These are phyloP conservation scores for Camillea tinctor DNA, from an alignment of 2,329 filamentous ascomycete genomes.

Conservation along the genomic window DNA sequence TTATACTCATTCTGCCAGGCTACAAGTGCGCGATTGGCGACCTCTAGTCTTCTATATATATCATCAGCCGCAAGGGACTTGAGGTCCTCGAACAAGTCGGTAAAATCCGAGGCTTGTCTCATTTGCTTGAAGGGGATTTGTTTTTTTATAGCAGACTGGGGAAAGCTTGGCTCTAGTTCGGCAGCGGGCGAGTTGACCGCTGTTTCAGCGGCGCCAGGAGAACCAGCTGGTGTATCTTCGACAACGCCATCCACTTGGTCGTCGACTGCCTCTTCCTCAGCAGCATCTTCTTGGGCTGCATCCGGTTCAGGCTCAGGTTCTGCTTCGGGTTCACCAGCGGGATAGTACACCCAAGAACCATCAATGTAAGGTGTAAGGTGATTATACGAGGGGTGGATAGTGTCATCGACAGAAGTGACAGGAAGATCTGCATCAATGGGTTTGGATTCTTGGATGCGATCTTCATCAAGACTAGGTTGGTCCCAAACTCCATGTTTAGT, in stretches of 20 bases:
- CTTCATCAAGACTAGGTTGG: neutral
- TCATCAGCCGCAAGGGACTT: constrained; percentile 49
- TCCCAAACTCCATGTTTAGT: neutral
- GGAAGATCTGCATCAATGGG: neutral
- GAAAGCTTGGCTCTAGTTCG: constrained; percentile 19
- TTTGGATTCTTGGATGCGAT: neutral
- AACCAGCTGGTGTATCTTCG: constrained; percentile 34
- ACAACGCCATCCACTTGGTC: constrained; percentile 26
- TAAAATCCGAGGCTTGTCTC: constrained; percentile 49
- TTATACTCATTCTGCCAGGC: constrained; percentile 56
- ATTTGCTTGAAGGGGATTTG: constrained; percentile 51
- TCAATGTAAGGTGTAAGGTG: constrained; percentile 32
- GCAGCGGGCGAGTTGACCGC: constrained; percentile 37
- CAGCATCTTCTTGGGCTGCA: constrained; percentile 20
- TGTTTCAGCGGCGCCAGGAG: constrained; percentile 30
- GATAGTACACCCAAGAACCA: constrained; percentile 24
- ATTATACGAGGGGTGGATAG: constrained; percentile 15
- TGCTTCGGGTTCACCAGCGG: constrained; percentile 16
- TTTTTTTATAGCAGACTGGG: constrained; percentile 18
- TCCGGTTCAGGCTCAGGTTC: constrained; percentile 19
- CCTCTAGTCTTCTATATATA: constrained; percentile 44
- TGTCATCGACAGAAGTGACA: constrained; percentile 1
- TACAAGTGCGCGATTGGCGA: constrained; percentile 45
- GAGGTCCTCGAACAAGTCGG: constrained; percentile 47
- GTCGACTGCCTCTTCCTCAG: constrained; percentile 25